Evolutionary conservation across 306 rosid genomes (phyloP), one percentile per base, ranked within the genome.

Genomic region (Crotalaria pallida): DNA sequence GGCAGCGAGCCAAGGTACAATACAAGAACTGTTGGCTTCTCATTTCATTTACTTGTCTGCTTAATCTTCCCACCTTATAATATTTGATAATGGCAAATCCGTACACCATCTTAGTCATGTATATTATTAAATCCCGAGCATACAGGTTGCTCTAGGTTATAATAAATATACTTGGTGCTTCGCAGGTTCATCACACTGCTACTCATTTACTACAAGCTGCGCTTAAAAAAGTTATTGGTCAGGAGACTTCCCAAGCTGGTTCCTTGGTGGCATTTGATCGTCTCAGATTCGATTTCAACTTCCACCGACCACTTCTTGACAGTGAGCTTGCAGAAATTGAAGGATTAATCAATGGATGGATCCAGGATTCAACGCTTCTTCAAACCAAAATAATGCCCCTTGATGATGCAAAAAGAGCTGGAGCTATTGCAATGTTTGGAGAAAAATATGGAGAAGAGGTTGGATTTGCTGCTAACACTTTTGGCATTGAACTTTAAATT

Each of bases 191-290:
- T 87, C 98, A 94, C 62, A 94, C 98, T 59, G 90, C 98, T 57
- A 94, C 98, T 60, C 97, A 94, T 87, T 84, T 94, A 79, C 84
- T 94, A 77, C 98, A 94, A 83, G 79, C 98, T 74, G 98, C 98
- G 16, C 96, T 94, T 51, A 88, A 87, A 73, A 81, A 64, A 45
- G 85, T 88, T 77, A 79, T 94, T 23, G 97, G 96, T 58, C 95
- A 83, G 66, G 98, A 94, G 77, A 94, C 95, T 57, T 90, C 96
- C 59, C 98, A 90, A 88, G 98, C 98, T 77, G 98, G 98, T 84
- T 94, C 97, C 29, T 76, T 90, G 82, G 98, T 90, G 58, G 89
- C 94, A 47, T 94, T 94, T 84, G 97, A 94, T 58, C 92, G 98
- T 59, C 86, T 94, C 63, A 87, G 98, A 69, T 94, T 94, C 78